These are phyloP conservation scores for Anisogramma anomala DNA, from an alignment of 2,329 filamentous ascomycete genomes.

Conservation along the genomic window DNA sequence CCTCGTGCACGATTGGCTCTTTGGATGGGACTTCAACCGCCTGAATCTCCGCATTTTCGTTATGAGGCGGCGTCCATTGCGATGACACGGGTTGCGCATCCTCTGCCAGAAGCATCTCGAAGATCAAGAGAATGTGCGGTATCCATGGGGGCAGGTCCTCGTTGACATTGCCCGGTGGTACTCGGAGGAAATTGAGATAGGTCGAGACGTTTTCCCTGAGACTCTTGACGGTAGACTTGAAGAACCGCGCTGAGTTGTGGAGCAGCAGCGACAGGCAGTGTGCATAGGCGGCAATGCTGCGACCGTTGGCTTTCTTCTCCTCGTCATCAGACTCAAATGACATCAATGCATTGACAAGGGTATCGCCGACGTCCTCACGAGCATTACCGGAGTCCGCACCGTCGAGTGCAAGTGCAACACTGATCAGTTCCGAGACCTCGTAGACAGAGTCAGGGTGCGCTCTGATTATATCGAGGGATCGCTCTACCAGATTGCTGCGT, in stretches of 20 bases:
- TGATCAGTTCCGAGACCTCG: conserved; percentile 79
- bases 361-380: conserved; percentile 66
- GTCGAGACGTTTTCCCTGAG: conserved; percentile 66
- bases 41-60: conserved; percentile 36
- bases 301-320: conserved; percentile 50
- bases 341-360: conserved; percentile 73
- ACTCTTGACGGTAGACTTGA: conserved; percentile 60
- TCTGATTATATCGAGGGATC: conserved; percentile 80
- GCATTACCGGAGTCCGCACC: conserved; percentile 43
- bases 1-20: conserved; percentile 49
- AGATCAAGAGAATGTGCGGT: conserved; percentile 74
- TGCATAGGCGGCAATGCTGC: conserved; percentile 71
- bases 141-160: conserved; percentile 89
- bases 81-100: conserved; percentile 71
- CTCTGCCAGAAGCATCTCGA: conserved; percentile 82
- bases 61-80: conserved; percentile 51
- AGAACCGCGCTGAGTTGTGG: conserved; percentile 67
- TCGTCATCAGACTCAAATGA: conserved; percentile 52
- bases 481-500: conserved; percentile 69
- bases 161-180: conserved; percentile 51
- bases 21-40: conserved; percentile 47
- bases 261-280: conserved; percentile 82
- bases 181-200: conserved; percentile 68
- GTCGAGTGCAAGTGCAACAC: conserved; percentile 46
- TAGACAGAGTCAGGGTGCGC: conserved; percentile 81